Conservation (phyloP, 2,329 filamentous ascomycete genomes). For the Trichocomaceae sp. region DNA sequence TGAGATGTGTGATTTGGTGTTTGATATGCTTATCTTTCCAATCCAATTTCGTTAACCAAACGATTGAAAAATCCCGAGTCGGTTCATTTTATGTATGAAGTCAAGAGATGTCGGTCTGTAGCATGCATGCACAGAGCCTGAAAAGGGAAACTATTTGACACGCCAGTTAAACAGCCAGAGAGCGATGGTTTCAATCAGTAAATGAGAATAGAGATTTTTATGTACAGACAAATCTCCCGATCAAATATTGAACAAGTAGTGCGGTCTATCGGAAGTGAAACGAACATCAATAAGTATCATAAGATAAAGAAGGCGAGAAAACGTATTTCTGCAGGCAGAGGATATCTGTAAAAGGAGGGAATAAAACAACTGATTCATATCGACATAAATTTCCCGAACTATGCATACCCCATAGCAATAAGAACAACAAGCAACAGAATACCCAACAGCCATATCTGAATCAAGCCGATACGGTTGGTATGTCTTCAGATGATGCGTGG, state of each 20-base stretch:
- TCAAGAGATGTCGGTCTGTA: no score
- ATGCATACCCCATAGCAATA: background rate
- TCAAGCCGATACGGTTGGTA: background rate
- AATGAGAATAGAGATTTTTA: slow-evolving; percentile 8
- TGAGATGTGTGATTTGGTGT: no score
- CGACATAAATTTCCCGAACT: slow-evolving; percentile 4
- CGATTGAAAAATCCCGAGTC: no score
- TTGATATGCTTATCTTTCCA: no score
- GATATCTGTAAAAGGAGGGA: slow-evolving; percentile 8
- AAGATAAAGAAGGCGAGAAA: background rate
- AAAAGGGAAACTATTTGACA: no score
- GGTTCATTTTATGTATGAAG: no score
- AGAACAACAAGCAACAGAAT: background rate
- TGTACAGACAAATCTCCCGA: slow-evolving; percentile 6
- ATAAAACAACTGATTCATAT: slow-evolving; percentile 8
- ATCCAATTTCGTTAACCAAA: no score
- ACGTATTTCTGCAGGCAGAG: slow-evolving; percentile 1
- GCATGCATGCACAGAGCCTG: no score
- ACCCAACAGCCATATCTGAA: background rate
- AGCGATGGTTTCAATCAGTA: background rate
- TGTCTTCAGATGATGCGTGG: slow-evolving; percentile 4
- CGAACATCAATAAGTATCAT: background rate
- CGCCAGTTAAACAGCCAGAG: no score
- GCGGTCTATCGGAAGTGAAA: slow-evolving; percentile 4
- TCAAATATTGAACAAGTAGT: slow-evolving; percentile 5